phyloP scores from a whole-genome alignment of 768 basidiomycete genomes.

The Tulasnella sp. region DNA sequence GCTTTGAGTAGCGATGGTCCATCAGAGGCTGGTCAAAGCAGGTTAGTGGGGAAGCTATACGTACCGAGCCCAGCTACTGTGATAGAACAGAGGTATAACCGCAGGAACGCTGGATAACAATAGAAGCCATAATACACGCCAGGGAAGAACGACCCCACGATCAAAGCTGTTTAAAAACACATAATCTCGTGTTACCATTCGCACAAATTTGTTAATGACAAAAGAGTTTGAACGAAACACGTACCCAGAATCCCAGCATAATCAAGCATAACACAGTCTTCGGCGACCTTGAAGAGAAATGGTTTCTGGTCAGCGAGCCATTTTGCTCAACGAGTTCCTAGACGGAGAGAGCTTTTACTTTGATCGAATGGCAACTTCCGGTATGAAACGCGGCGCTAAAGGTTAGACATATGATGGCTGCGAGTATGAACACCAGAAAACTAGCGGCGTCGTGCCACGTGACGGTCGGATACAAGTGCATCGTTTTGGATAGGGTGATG shows the following conservation, averaged over 20 bases:
- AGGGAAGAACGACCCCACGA: conserved; percentile 74
- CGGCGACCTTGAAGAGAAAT: conserved; percentile 49
- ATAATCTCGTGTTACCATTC: neutral
- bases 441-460: conserved; percentile 61
- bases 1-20: conserved; percentile 43
- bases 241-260: conserved; percentile 70
- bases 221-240: too few species aligned
- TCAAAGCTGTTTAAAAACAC: conserved; percentile 47
- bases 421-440: conserved; percentile 61
- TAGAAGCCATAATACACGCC: conserved; percentile 75
- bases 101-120: conserved; percentile 54
- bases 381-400: conserved; percentile 73
- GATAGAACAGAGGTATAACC: conserved; percentile 55
- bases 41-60: conserved; percentile 37
- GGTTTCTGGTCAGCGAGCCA: neutral
- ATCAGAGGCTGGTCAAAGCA: neutral
- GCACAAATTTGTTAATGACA: neutral
- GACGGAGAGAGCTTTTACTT: conserved; percentile 49
- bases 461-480: conserved; percentile 51
- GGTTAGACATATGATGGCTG: conserved; percentile 69
- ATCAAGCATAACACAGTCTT: conserved; percentile 62
- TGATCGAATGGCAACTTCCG: conserved; percentile 64
- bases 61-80: conserved; percentile 57
- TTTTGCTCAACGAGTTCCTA: conserved; percentile 5
- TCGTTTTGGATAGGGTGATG: conserved; percentile 52